A percentile compares a stretch with the other conserved stretches of the same genome.
Evolutionary conservation across 2,329 filamentous ascomycete genomes (phyloP).

Genomic region (Monilinia polystroma): DNA sequence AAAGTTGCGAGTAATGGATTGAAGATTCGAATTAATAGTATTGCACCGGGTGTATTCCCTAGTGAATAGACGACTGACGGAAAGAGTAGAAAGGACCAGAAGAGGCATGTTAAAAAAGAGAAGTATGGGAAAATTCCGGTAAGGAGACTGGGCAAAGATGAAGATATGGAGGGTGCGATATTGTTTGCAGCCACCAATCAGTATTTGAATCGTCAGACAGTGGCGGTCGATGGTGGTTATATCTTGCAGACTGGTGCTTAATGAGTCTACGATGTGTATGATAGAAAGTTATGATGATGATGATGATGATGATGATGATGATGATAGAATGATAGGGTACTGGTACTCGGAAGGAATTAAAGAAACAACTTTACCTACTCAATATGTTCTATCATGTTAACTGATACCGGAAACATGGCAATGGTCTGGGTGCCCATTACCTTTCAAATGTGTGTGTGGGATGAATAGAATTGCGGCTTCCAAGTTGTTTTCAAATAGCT

Average conservation of each 20-base stretch:
- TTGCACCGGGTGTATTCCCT: constrained; percentile 57
- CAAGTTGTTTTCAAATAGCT: too few relatives aligned
- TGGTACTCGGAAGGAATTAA: background rate
- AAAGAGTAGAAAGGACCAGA: constrained; percentile 50
- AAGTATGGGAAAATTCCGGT: constrained; percentile 52
- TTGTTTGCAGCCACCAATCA: constrained; percentile 51
- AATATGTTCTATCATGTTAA: background rate
- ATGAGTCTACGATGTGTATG: background rate
- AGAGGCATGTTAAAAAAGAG: constrained; percentile 53
- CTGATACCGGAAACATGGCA: background rate
- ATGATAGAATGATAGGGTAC: background rate
- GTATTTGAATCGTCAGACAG: constrained; percentile 44
- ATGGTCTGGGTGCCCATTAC: background rate
- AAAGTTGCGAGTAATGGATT: constrained; percentile 50
- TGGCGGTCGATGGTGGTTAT: constrained; percentile 56
- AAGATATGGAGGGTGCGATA: constrained; percentile 58
- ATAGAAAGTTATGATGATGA: constrained; percentile 5
- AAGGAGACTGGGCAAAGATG: constrained; percentile 54
- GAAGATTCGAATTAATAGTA: constrained; percentile 57
- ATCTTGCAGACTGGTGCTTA: constrained; percentile 37
- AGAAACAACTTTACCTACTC: background rate
- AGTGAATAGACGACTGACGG: constrained; percentile 55
- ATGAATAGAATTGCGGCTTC: background rate
- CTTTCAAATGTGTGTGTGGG: background rate
- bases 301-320: constrained; percentile 10